phyloP scores from a whole-genome alignment of 116 monocot species.

The Papilionanthe hybrid region DNA sequence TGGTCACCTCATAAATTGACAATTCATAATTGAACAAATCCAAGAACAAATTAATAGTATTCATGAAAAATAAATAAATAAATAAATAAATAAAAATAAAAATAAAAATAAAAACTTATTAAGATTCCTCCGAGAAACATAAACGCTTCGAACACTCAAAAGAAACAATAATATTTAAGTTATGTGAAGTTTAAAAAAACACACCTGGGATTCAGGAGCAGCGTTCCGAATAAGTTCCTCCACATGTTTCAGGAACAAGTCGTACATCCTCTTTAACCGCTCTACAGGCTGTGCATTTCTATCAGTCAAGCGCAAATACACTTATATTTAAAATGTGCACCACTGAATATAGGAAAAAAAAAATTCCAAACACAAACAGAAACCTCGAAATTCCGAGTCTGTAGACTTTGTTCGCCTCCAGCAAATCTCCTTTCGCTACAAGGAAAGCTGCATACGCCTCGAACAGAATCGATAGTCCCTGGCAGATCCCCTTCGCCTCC shows the following conservation, averaged over 20 bases:
- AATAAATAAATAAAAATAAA: no score
- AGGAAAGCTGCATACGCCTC: slow-evolving; percentile 60
- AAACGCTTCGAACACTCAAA: no score
- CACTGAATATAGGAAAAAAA: not conserved
- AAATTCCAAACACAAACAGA: not conserved
- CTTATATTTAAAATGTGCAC: not conserved
- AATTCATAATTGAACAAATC: no score
- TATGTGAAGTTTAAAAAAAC: not conserved
- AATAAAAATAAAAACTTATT: no score
- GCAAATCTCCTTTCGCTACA: slow-evolving; percentile 32
- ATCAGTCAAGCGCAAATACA: slow-evolving; percentile 1
- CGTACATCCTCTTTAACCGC: slow-evolving; percentile 51
- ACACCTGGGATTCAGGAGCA: slow-evolving; percentile 26
- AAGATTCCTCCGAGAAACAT: no score
- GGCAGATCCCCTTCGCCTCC: slow-evolving; percentile 58
- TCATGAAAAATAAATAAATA: no score
- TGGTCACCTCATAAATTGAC: no score
- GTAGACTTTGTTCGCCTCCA: slow-evolving; percentile 50
- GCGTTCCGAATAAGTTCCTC: slow-evolving; percentile 11
- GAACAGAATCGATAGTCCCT: slow-evolving; percentile 50
- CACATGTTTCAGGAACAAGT: slow-evolving; percentile 42
- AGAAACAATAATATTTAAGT: not conserved
- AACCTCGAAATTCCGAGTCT: slow-evolving; percentile 66
- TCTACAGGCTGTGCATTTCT: slow-evolving; percentile 75
- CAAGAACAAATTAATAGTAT: no score